Conservation (phyloP, 2,329 filamentous ascomycete genomes). For the Calonectria naviculata region DNA sequence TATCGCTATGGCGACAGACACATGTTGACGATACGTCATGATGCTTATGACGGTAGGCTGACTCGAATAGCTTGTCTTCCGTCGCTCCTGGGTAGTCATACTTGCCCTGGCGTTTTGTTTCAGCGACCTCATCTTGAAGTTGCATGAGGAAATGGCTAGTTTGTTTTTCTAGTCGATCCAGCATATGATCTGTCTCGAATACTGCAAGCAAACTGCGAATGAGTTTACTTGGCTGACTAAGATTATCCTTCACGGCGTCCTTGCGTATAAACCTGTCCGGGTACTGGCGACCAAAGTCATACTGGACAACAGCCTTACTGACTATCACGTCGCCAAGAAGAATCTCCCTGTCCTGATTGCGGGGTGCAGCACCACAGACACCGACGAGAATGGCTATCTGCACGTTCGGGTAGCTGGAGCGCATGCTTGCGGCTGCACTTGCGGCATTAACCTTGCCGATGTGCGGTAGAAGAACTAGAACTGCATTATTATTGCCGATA, state of each 20-base stretch:
- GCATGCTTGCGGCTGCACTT: constrained; percentile 38
- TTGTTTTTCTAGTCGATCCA: background rate
- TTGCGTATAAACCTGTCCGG: constrained; percentile 39
- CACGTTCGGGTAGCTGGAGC: constrained; percentile 46
- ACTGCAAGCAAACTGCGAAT: constrained; percentile 41
- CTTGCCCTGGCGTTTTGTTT: constrained; percentile 16
- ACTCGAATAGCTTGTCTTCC: background rate
- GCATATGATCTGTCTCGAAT: constrained; percentile 30
- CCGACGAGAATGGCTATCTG: constrained; percentile 50
- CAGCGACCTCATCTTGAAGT: background rate
- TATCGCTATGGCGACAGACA: constrained; percentile 15
- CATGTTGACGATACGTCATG: background rate
- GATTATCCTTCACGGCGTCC: constrained; percentile 35
- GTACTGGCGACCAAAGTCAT: constrained; percentile 42
- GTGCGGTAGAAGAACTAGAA: constrained; percentile 36
- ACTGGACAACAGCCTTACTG: constrained; percentile 42
- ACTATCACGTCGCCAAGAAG: constrained; percentile 47
- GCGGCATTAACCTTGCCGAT: constrained; percentile 45
- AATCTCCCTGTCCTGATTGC: constrained; percentile 25
- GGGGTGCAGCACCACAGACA: constrained; percentile 51
- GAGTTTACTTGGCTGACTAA: constrained; percentile 34
- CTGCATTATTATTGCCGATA: constrained; percentile 40
- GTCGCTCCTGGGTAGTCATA: background rate
- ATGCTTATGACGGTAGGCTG: background rate
- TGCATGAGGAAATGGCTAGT: background rate